phyloP scores from a whole-genome alignment of 108 stramenopile species.

The Cylindrotheca fusiformis region DNA sequence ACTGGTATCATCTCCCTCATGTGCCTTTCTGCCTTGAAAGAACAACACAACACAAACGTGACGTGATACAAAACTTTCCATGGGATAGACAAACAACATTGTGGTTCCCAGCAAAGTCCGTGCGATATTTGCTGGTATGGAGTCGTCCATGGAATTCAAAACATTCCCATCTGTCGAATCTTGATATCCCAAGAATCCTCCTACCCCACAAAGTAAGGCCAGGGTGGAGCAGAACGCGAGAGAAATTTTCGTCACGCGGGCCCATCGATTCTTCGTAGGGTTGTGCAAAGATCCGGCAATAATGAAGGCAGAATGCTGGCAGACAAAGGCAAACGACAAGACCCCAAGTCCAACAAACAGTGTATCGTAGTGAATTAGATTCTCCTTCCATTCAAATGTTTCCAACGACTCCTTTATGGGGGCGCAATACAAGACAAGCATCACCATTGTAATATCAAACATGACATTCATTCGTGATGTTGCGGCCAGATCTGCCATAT shows the following conservation, averaged over 20 bases:
- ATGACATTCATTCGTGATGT: conserved; percentile 64
- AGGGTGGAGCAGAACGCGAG: conserved; percentile 46
- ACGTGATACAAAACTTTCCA: conserved; percentile 79
- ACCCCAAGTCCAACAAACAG: conserved; percentile 84
- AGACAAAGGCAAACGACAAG: conserved; percentile 85
- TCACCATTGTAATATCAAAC: conserved; percentile 60
- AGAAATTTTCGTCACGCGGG: conserved; percentile 48
- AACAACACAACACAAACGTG: conserved; percentile 76
- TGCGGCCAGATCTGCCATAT: conserved; percentile 81
- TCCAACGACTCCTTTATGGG: conserved; percentile 22
- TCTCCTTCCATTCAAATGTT: conserved; percentile 26
- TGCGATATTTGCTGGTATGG: conserved; percentile 44
- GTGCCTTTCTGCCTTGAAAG: conserved; percentile 73
- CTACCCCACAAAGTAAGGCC: conserved; percentile 46
- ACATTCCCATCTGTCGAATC: conserved; percentile 65
- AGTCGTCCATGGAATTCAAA: conserved; percentile 53
- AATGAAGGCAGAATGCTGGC: conserved; percentile 69
- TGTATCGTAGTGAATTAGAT: conserved; percentile 38
- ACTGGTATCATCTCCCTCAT: conserved; percentile 80
- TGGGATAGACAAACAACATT: conserved; percentile 84
- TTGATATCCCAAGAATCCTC: conserved; percentile 70
- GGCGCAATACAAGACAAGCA: conserved; percentile 38
- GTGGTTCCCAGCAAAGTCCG: conserved; percentile 54
- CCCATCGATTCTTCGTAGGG: conserved; percentile 74
- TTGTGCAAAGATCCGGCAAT: conserved; percentile 75